Evolutionary conservation across 2,329 filamentous ascomycete genomes (phyloP), one percentile per base, ranked within the genome.

Genomic region (Trichoderma arundinaceum): DNA sequence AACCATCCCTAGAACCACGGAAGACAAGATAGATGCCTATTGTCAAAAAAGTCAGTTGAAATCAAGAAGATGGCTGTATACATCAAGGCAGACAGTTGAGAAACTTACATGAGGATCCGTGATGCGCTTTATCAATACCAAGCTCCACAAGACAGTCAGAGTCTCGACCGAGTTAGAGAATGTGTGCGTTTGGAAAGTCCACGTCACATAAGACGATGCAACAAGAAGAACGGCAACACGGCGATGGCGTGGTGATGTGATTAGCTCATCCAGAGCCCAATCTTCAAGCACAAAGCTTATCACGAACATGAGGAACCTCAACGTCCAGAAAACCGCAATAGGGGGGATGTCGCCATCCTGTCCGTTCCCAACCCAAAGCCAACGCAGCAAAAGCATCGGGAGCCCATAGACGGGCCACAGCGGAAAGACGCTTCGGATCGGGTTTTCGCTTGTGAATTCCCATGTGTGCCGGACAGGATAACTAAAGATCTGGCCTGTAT

Each of bases 101-200:
- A 49, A 46, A 63, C 85, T 52, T 82, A 95, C 92, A 80, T 90
- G 91, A 73, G 90, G 88, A 70, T 90, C 88, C 52, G 90, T 83
- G 71, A 98, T 95, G 75, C 94, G 89, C 77, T 92, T 88, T 68
- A 97, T 94, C 76, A 99, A 80, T 54, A 98, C 94, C 77, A 99
- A 80, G 74, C 91, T 94, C 95, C 95, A 99, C 62, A 92, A 87
- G 59, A 99, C 93, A 58, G 94, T 85, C 71, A 99, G 82, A 2
- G 95, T 98, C 81, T 99, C 95, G 70, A 98, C 86, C 68, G 94
- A 96, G 79, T 99, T 99, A 69, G 94, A 98, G 77, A 99, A 98
- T 12, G 95, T 98, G 79, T 99, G 95, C 17, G 92, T 95, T 79
- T 99, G 95, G 80, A 94, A 97, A 51, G 94, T 97, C 94, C 95